Evolutionary conservation across 2,329 filamentous ascomycete species (phyloP).

Genomic region (Fusarium begoniae): DNA sequence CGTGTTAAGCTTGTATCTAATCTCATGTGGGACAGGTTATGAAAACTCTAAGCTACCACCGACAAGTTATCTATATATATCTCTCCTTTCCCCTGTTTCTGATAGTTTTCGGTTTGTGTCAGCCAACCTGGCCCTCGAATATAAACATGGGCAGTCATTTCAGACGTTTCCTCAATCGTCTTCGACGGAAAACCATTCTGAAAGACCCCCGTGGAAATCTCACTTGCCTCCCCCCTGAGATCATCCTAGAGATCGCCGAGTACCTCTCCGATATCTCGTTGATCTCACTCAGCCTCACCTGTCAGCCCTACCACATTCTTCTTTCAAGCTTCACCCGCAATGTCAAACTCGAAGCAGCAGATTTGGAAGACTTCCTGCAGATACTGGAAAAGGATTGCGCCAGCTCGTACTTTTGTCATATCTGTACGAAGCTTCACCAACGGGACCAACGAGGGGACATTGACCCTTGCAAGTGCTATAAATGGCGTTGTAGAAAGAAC

Average conservation of each 20-base stretch:
- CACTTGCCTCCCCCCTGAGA: neutral
- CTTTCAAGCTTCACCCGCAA: neutral
- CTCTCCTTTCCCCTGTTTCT: neutral
- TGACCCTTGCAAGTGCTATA: fast-evolving
- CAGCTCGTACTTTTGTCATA: neutral
- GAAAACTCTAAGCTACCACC: neutral
- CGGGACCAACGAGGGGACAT: neutral
- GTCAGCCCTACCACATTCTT: neutral
- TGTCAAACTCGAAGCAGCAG: neutral
- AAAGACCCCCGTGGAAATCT: neutral
- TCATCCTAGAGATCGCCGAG: neutral
- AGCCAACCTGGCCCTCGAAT: neutral
- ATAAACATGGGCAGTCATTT: neutral
- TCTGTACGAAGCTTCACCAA: neutral
- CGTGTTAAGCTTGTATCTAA: neutral
- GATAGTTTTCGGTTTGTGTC: neutral
- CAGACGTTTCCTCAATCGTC: neutral
- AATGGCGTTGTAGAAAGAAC: fast-evolving
- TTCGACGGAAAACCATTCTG: neutral
- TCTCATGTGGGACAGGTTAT: neutral
- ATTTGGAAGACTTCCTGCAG: neutral
- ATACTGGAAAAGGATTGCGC: neutral
- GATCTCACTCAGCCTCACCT: constrained; percentile 3
- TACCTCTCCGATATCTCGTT: neutral
- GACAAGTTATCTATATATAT: neutral